These are phyloP conservation scores for Thraustochytrium striatum DNA, from an alignment of 352 stramenopile genomes.

Conservation along the genomic window DNA sequence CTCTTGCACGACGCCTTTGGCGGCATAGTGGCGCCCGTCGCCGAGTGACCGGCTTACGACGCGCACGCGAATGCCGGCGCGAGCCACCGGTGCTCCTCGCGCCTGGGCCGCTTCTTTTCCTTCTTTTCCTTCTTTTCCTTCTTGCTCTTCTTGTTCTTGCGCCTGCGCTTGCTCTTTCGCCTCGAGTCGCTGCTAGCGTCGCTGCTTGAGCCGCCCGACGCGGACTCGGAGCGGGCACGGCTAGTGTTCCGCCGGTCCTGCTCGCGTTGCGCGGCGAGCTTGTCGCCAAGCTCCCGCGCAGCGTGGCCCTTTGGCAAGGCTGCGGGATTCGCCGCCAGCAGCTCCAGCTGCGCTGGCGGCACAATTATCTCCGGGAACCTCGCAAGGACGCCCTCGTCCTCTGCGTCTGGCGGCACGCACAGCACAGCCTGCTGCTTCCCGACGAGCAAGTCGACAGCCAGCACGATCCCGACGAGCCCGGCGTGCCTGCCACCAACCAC, in stretches of 20 bases:
- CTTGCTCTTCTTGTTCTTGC: not conserved
- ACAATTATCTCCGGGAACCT: not conserved
- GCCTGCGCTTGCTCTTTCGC: not conserved
- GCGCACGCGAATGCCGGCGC: constrained; percentile 24
- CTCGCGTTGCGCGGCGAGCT: not conserved
- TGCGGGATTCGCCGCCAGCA: not conserved
- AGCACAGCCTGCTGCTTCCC: no score
- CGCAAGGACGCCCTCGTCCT: not conserved
- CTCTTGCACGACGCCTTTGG: constrained; percentile 9
- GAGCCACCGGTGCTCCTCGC: not conserved
- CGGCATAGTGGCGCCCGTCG: not conserved
- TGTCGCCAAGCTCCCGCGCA: not conserved
- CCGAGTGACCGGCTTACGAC: not conserved
- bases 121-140: not conserved
- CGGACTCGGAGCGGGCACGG: no score
- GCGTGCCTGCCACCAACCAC: no score
- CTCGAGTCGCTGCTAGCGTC: not conserved
- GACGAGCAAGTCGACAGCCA: no score
- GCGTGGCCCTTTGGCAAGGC: not conserved
- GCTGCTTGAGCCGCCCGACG: no score
- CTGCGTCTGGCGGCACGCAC: no score
- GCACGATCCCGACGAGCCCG: no score
- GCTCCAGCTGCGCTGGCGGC: not conserved
- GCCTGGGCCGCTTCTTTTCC: not conserved
- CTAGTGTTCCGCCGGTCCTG: no score